These are phyloP conservation scores for Thuja plicata DNA, from an alignment of 83 land plant genomes.

Conservation along the genomic window DNA sequence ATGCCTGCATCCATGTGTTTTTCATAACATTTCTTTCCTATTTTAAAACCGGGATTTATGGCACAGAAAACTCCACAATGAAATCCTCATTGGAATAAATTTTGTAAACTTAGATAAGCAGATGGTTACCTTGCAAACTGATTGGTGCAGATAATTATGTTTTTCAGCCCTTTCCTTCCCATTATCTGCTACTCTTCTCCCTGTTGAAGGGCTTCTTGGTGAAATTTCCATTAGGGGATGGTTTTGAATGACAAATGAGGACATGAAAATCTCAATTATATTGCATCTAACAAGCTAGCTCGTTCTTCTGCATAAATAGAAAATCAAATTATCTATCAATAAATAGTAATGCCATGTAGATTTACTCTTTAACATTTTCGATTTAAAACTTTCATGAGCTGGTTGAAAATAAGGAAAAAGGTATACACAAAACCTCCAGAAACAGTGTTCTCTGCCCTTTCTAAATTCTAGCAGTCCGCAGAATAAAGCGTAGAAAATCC, in stretches of 20 bases:
- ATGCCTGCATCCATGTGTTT: background rate
- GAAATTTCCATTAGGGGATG: slow-evolving; percentile 4
- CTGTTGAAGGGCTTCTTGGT: background rate
- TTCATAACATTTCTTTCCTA: background rate
- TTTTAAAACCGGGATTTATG: background rate
- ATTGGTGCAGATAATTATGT: background rate
- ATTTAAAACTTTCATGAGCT: background rate
- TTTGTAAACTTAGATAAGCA: background rate
- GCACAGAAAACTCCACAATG: background rate
- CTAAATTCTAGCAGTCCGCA: no score
- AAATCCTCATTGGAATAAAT: background rate
- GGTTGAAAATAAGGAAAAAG: no score
- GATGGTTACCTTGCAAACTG: slow-evolving; percentile 7
- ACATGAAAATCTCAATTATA: background rate
- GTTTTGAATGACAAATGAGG: background rate
- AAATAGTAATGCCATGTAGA: background rate
- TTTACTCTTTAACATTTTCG: background rate
- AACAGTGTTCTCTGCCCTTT: no score
- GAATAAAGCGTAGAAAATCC: no score
- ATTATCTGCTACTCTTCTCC: background rate
- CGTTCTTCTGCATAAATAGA: background rate
- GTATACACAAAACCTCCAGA: no score
- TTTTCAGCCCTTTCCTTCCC: background rate
- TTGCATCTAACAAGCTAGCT: background rate
- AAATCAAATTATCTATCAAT: background rate